Conservation (phyloP, 1,284 basidiomycete species). For the Moesziomyces sp. region DNA sequence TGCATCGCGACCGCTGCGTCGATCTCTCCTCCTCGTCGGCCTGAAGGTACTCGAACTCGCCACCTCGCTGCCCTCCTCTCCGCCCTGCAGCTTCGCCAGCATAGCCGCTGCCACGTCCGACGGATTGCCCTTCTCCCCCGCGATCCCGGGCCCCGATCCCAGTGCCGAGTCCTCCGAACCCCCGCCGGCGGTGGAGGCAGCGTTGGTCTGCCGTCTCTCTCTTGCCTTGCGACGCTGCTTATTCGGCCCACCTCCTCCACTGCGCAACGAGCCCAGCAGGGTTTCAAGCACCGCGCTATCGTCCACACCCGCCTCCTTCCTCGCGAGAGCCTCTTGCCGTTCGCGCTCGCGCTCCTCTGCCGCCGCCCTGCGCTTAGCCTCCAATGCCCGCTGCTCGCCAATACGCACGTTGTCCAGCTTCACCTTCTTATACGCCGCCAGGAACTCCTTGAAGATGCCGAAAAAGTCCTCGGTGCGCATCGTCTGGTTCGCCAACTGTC, state of each 20-base stretch:
- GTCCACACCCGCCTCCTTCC: constrained; percentile 64
- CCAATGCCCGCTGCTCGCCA: constrained; percentile 62
- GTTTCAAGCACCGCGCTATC: constrained; percentile 66
- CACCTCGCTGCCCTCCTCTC: constrained; percentile 11
- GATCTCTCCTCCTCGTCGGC: constrained; percentile 34
- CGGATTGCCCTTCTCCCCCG: constrained; percentile 33
- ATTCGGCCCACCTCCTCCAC: constrained; percentile 58
- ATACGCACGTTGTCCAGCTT: constrained; percentile 63
- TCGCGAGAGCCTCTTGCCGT: constrained; percentile 57
- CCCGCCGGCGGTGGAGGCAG: constrained; percentile 5
- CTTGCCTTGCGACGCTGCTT: constrained; percentile 60
- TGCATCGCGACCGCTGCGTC: constrained; percentile 34
- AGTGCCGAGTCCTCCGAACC: constrained; percentile 24
- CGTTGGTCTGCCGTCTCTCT: constrained; percentile 48
- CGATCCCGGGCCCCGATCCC: not conserved
- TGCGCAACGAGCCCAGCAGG: constrained; percentile 59
- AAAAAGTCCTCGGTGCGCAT: constrained; percentile 68
- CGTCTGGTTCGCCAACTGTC: constrained; percentile 46
- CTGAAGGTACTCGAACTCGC: constrained; percentile 24
- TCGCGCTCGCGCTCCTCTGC: constrained; percentile 65
- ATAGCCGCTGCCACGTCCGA: constrained; percentile 61
- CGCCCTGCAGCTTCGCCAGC: constrained; percentile 63
- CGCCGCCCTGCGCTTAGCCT: constrained; percentile 62
- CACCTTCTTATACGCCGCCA: constrained; percentile 65
- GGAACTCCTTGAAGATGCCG: constrained; percentile 67